A percentile compares a stretch with the other conserved stretches of the same genome.
Conservation (phyloP, 2,329 filamentous ascomycete genomes). For the Dactylella cylindrospora region DNA sequence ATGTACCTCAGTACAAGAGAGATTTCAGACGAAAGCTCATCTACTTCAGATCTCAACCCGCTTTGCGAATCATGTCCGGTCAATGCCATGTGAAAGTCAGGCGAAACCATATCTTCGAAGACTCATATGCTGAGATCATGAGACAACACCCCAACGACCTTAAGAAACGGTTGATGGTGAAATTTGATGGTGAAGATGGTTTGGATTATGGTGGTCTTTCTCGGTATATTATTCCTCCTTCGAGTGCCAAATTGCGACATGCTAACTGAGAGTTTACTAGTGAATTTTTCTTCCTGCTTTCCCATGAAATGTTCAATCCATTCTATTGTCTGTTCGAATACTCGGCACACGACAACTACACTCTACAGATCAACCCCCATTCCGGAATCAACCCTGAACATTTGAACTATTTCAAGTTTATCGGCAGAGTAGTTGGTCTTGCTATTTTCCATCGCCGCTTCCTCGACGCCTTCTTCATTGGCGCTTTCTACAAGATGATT, state of each 20-base stretch:
- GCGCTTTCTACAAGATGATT: slow-evolving; percentile 99
- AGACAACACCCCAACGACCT: slow-evolving; percentile 90
- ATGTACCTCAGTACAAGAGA: slow-evolving; percentile 98
- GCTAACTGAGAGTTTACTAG: slow-evolving; percentile 53
- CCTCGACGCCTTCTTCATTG: slow-evolving; percentile 98
- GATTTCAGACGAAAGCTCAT: slow-evolving; percentile 98
- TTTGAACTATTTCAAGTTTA: slow-evolving; percentile 99
- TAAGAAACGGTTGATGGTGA: slow-evolving; percentile 99
- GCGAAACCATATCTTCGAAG: slow-evolving; percentile 95
- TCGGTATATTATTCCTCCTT: slow-evolving; percentile 55
- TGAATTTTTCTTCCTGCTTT: slow-evolving; percentile 99
- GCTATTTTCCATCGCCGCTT: slow-evolving; percentile 98
- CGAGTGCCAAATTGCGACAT: neutral
- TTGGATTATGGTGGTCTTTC: slow-evolving; percentile 97
- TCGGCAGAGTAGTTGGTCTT: slow-evolving; percentile 91
- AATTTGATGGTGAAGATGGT: slow-evolving; percentile 98
- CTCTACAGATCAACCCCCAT: slow-evolving; percentile 98
- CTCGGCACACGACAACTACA: slow-evolving; percentile 99
- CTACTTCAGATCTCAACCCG: slow-evolving; percentile 97
- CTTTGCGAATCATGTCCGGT: slow-evolving; percentile 88
- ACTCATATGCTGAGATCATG: slow-evolving; percentile 98
- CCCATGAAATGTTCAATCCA: slow-evolving; percentile 99
- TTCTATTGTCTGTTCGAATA: slow-evolving; percentile 99
- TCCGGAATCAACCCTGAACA: slow-evolving; percentile 99
- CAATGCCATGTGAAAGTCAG: slow-evolving; percentile 98